Evolutionary conservation across 192 early-diverging fungal species (phyloP), one percentile per base, ranked within the genome.

Genomic region (Mortierella hygrophila): DNA sequence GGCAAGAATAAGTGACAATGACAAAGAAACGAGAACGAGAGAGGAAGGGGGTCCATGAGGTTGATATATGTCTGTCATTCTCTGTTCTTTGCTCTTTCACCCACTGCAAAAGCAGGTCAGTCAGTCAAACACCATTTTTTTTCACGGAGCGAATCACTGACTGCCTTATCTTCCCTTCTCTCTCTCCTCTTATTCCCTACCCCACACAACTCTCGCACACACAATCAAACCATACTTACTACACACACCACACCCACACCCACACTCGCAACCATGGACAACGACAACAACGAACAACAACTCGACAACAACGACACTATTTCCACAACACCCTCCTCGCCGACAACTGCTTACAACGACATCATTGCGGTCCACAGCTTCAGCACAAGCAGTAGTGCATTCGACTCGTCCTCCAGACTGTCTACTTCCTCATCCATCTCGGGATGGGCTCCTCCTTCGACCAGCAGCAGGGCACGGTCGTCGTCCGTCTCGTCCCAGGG

Each of bases 381-480:
- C n/a, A 74, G 74, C 57, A 80, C 74, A 26, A 26, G 0, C 55
- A 57, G 23, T 9, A 57, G 55, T 57, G 70, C 83, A 16, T 85
- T 57, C 32, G 83, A 85, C 20, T 85, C 82, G 0, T 85, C 82
- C 2, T 29, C 46, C 13, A 74, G 75, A 29, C 80, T 78, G 42
- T 85, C 83, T 4, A 75, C 57, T 10, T 78, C 76, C 15, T 85
- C 83, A 8, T 80, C 83, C 32, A 76, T 85, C 68, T 73, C 75
- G 10, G 78, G 74, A 32, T 85, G 83, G 83, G 78, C 83, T 15
- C 77, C 82, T n/a, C 49, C 49, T 20, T 52, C 49, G 38, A 40
- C 38, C 4, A 5, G 4, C 5, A 52, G 18, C 60, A 69, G 83
- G 10, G 83, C 78, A 76, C 83, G 83, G 49, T 80, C 83, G 20